Evolutionary conservation across 495 filamentous ascomycete species (phyloP).

Genomic region (Hypoxylon rickii): DNA sequence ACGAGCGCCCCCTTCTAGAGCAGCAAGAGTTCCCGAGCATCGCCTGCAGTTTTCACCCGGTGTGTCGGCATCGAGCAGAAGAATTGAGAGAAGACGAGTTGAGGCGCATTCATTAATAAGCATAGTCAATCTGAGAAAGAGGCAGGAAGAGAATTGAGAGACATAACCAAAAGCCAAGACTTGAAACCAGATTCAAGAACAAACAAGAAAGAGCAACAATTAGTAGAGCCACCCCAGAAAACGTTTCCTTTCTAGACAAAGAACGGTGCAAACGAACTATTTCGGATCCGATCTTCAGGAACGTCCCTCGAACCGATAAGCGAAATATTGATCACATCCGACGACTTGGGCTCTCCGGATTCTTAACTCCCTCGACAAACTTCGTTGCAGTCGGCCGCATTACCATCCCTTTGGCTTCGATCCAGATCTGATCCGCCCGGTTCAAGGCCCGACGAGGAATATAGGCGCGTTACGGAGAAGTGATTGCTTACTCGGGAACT

Average conservation of each 20-base stretch:
- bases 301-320: constrained; percentile 26
- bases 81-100: constrained; percentile 2
- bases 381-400: constrained; percentile 15
- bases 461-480: constrained; percentile 9
- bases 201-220: constrained; percentile 3
- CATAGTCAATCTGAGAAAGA: constrained; percentile 16
- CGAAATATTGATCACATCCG: constrained; percentile 28
- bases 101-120: constrained; percentile 22
- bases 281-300: constrained; percentile 29
- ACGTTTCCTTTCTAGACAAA: constrained; percentile 23
- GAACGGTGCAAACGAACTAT: constrained; percentile 12
- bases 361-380: constrained; percentile 5
- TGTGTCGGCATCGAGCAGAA: constrained; percentile 19
- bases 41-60: constrained; percentile 10
- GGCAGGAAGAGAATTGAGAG: too few relatives aligned
- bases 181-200: not conserved
- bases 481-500: constrained; percentile 33
- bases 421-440: constrained; percentile 22
- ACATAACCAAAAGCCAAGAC: too few relatives aligned
- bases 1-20: constrained; percentile 17
- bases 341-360: constrained; percentile 13
- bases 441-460: constrained; percentile 19
- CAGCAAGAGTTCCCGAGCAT: constrained; percentile 13
- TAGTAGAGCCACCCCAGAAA: constrained; percentile 20
- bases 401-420: constrained; percentile 13